Evolutionary conservation across 2,329 filamentous ascomycete genomes (phyloP).

Genomic region (Paramyrothecium roridum): DNA sequence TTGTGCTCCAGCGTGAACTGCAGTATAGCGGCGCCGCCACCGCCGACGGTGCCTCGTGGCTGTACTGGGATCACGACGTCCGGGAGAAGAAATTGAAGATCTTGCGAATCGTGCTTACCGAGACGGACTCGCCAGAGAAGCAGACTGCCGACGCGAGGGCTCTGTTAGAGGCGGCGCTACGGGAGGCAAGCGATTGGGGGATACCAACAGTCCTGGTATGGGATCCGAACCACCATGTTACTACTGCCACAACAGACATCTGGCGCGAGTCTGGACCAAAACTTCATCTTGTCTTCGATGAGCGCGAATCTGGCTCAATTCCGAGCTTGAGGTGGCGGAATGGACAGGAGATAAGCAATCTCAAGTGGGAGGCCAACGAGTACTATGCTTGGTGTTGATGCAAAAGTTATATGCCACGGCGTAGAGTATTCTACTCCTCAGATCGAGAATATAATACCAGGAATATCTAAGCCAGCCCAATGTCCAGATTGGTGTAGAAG

Average conservation of each 20-base stretch:
- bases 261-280: neutral
- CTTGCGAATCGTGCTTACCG: neutral
- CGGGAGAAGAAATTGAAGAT: neutral
- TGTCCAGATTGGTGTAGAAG: too few relatives aligned
- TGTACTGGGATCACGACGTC: slow-evolving; percentile 1
- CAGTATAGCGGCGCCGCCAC: neutral
- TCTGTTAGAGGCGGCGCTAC: neutral
- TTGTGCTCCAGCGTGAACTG: neutral
- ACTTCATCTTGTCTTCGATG: neutral
- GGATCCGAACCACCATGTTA: neutral
- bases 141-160: neutral
- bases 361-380: neutral
- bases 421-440: neutral
- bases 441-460: neutral
- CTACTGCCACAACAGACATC: neutral
- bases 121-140: neutral
- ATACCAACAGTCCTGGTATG: neutral
- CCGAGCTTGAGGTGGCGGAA: neutral
- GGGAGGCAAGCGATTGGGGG: neutral
- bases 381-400: neutral
- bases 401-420: neutral
- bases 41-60: neutral
- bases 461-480: too few relatives aligned
- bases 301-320: neutral
- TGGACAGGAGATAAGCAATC: neutral